These are phyloP conservation scores for Kurtzmaniella quercitrusa DNA, from an alignment of 1,139 yeast species.

Conservation along the genomic window DNA sequence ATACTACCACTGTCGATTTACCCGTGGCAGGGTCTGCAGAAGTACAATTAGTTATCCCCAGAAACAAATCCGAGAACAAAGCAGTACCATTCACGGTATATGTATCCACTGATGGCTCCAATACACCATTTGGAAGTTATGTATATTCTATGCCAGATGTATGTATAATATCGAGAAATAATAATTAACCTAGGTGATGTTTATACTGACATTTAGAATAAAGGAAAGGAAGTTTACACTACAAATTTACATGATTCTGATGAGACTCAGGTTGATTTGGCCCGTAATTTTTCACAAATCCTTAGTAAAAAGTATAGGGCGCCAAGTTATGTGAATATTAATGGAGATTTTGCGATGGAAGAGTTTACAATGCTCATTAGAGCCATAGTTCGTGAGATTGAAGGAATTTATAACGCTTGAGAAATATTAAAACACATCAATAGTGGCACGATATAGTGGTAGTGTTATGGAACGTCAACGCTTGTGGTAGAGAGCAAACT, in stretches of 20 bases:
- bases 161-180: conserved; percentile 1
- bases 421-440: no score
- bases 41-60: neutral
- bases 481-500: no score
- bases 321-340: conserved; percentile 7
- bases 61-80: neutral
- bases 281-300: conserved; percentile 5
- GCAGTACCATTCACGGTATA: conserved; percentile 4
- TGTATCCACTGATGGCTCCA: conserved; percentile 4
- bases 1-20: neutral
- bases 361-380: conserved; percentile 6
- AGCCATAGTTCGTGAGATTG: conserved; percentile 3
- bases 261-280: conserved; percentile 4
- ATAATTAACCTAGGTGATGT: neutral
- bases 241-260: conserved; percentile 5
- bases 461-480: no score
- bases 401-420: neutral
- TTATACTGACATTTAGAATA: conserved; percentile 2
- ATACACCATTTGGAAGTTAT: conserved; percentile 6
- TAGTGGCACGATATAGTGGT: no score
- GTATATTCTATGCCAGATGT: conserved; percentile 7
- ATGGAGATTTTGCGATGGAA: conserved; percentile 7
- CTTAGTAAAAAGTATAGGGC: conserved; percentile 6
- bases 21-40: conserved; percentile 1
- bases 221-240: conserved; percentile 4